These are phyloP conservation scores for Phytopythium boreale DNA, from an alignment of 352 stramenopile species.

Conservation along the genomic window DNA sequence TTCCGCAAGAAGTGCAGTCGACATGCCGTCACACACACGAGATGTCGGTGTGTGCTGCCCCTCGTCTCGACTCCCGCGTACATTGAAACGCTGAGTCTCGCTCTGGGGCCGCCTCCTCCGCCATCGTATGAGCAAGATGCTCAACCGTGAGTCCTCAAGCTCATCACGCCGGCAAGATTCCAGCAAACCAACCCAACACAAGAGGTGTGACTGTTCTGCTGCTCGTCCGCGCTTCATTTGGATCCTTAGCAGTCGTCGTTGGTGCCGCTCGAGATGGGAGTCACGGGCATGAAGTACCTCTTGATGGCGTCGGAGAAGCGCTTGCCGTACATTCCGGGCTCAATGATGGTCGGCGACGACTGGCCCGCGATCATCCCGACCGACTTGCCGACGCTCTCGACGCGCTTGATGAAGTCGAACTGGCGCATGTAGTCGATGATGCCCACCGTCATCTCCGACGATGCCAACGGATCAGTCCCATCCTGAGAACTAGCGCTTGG, in stretches of 20 bases:
- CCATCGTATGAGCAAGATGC: neutral
- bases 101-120: constrained; percentile 21
- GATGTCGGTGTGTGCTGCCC: constrained; percentile 61
- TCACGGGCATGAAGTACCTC: constrained; percentile 97
- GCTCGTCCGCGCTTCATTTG: neutral
- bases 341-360: constrained; percentile 97
- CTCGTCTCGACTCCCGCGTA: constrained; percentile 49
- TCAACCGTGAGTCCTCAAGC: neutral
- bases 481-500: constrained; percentile 16
- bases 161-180: neutral
- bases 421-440: constrained; percentile 99
- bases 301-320: constrained; percentile 95
- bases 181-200: neutral
- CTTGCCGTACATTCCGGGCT: constrained; percentile 95
- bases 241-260: constrained; percentile 35
- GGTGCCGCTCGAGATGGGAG: constrained; percentile 56
- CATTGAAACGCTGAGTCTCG: constrained; percentile 46
- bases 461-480: constrained; percentile 19
- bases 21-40: constrained; percentile 49
- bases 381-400: constrained; percentile 98
- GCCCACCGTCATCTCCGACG: constrained; percentile 91
- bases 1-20: constrained; percentile 60
- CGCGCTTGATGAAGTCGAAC: constrained; percentile 99
- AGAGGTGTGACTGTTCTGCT: neutral
- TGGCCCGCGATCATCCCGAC: constrained; percentile 98